Evolutionary conservation across 331 rosid species (phyloP).

Genomic region (Quercus lobata): DNA sequence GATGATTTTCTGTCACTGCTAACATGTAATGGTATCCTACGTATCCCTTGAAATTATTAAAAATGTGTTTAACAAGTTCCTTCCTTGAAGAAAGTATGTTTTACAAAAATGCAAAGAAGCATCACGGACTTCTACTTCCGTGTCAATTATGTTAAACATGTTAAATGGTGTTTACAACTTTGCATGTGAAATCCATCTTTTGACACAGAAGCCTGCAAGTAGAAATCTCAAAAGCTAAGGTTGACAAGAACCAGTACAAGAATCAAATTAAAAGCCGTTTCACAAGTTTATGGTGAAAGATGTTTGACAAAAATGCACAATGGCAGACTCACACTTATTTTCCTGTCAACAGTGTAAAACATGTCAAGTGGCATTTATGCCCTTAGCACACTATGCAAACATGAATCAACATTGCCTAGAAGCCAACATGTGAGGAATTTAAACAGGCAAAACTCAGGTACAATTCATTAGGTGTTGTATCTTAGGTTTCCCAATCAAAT

Average conservation of each 20-base stretch:
- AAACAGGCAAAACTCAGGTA: too few species aligned
- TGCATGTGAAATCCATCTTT: neutral
- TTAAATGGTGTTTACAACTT: neutral
- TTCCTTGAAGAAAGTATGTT: too few species aligned
- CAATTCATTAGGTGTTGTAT: too few species aligned
- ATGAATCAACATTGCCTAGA: neutral
- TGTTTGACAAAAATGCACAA: neutral
- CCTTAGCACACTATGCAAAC: neutral
- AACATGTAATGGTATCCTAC: too few species aligned
- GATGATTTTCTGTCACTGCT: too few species aligned
- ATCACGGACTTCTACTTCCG: too few species aligned
- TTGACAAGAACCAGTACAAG: neutral
- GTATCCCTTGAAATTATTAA: too few species aligned
- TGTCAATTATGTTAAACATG: neutral
- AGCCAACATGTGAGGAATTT: too few species aligned
- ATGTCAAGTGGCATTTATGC: neutral
- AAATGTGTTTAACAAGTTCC: too few species aligned
- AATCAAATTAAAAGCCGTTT: neutral
- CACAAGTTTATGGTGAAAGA: neutral
- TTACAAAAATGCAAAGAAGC: too few species aligned
- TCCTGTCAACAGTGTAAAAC: neutral
- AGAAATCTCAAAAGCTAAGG: neutral
- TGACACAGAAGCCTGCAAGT: neutral
- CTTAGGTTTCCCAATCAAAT: too few species aligned
- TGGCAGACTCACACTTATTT: too few species aligned